phyloP scores from a whole-genome alignment of 805 yeast species.

The Tetrapisispora fleetii region DNA sequence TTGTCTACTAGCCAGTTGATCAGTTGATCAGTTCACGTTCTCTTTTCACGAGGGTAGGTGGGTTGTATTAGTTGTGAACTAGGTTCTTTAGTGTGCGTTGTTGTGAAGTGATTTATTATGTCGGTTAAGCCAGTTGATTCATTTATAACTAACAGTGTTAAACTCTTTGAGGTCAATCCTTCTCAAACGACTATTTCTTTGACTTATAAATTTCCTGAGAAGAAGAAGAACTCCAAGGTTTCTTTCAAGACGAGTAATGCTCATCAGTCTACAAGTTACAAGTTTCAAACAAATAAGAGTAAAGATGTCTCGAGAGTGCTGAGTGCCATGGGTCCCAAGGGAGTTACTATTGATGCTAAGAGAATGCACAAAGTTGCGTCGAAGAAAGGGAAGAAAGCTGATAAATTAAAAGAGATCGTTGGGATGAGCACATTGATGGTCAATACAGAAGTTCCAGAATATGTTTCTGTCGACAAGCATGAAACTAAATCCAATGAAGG shows the following conservation, averaged over 20 bases:
- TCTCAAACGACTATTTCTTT: conserved; percentile 24
- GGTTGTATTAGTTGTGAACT: too few relatives aligned
- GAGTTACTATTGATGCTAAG: conserved; percentile 32
- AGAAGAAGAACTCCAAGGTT: conserved; percentile 16
- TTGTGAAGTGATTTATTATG: conserved; percentile 5
- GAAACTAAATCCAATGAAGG: conserved; percentile 6
- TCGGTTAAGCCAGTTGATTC: conserved; percentile 30
- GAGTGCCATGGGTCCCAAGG: conserved; percentile 64
- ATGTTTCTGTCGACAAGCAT: conserved; percentile 10
- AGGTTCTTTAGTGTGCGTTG: too few relatives aligned
- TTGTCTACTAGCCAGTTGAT: too few relatives aligned
- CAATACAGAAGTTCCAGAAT: conserved; percentile 22
- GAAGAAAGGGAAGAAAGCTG: conserved; percentile 11
- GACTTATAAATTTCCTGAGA: conserved; percentile 30
- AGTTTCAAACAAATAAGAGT: conserved; percentile 45
- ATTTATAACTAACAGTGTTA: conserved; percentile 34
- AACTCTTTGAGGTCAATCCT: conserved; percentile 36
- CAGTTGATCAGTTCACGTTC: too few relatives aligned
- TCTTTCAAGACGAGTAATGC: conserved; percentile 58
- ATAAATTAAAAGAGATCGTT: conserved; percentile 13
- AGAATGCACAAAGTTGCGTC: conserved; percentile 7
- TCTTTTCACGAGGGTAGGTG: too few relatives aligned
- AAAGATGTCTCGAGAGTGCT: conserved; percentile 69
- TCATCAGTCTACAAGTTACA: conserved; percentile 49
- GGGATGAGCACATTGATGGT: conserved; percentile 22